Evolutionary conservation across 768 basidiomycete species (phyloP), one percentile per base, ranked within the genome.

Genomic region (Amanita brunnescens): DNA sequence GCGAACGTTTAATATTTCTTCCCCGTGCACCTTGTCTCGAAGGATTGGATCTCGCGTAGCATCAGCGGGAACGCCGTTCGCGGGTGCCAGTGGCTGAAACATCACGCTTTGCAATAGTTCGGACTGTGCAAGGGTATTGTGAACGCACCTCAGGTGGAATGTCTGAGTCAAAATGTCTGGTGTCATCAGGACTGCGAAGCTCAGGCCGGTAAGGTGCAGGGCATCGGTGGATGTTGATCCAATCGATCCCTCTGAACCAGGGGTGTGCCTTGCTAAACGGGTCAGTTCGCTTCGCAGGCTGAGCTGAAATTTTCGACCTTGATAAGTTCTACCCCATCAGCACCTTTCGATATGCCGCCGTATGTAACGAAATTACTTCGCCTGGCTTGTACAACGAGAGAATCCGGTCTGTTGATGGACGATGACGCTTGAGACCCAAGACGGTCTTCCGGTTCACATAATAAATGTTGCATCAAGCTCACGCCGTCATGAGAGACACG

Each of bases 361-460:
- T 68, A 70, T 21, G 75, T 63, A 57, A 85, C 68, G 70, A 88
- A 89, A 47, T 77, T 84, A 59, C 85, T 89, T 65, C 86, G 75
- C 65, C 88, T 75, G 46, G 82, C 80, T 58, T 85, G 81, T 46
- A 83, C 67, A 60, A 90, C 77, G 68, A 88, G 74, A 26, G 87
- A 85, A 66, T 91, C 83, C 29, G 90, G 87, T 55, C 89, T 74
- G 45, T 78, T 79, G 42, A 81, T 79, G 47, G 83, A 85, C 45
- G 80, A 71, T 32, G 79, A 74, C 21, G 79, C 67, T 63, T 85
- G 83, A 43, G 85, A 87, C 34, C 90, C 92, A 43, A 99, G 75
- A 47, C 95, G 83, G 66, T 96, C 91, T 69, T 97, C 93, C 6
- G 92, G 86, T 67, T 99, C 95, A 65, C 95, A 97, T 29, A 97